phyloP scores from a whole-genome alignment of 192 early-diverging fungal species.

The Pilobolus umbonatus region DNA sequence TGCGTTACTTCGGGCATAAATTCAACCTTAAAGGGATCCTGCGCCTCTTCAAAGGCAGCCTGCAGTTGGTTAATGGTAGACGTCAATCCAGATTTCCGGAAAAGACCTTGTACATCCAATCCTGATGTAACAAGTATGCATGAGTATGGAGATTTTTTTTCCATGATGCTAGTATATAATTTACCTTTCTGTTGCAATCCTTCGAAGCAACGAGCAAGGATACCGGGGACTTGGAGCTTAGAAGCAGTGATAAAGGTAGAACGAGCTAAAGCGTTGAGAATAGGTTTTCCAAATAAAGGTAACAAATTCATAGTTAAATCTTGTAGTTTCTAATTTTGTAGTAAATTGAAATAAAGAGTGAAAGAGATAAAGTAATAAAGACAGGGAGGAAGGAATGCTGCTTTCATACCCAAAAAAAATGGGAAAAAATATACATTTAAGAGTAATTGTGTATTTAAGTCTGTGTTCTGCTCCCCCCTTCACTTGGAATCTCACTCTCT shows the following conservation, averaged over 20 bases:
- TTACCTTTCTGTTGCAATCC: constrained; percentile 10
- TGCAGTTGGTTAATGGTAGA: constrained; percentile 3
- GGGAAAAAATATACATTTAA: no score
- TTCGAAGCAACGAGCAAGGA: background rate
- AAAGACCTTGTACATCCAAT: background rate
- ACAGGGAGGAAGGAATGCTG: no score
- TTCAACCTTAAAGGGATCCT: constrained; percentile 3
- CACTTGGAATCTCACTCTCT: no score
- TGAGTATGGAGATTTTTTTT: background rate
- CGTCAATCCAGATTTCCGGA: constrained; percentile 10
- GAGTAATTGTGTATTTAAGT: no score
- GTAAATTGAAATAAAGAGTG: no score
- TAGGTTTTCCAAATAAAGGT: constrained; percentile 2
- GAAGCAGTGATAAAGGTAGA: constrained; percentile 1
- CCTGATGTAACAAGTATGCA: background rate
- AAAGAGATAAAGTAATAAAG: no score
- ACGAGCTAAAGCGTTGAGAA: background rate
- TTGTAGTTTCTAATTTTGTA: no score
- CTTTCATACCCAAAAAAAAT: no score
- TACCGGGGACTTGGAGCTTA: background rate
- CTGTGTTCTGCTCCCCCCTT: no score
- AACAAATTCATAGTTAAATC: background rate
- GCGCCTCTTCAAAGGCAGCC: background rate
- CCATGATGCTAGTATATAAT: background rate
- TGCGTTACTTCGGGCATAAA: background rate